Percentiles rank a stretch among this genome's conserved stretches.
These are phyloP conservation scores for Penstemon newberryi DNA, from an alignment of 257 asterid genomes.

Conservation along the genomic window DNA sequence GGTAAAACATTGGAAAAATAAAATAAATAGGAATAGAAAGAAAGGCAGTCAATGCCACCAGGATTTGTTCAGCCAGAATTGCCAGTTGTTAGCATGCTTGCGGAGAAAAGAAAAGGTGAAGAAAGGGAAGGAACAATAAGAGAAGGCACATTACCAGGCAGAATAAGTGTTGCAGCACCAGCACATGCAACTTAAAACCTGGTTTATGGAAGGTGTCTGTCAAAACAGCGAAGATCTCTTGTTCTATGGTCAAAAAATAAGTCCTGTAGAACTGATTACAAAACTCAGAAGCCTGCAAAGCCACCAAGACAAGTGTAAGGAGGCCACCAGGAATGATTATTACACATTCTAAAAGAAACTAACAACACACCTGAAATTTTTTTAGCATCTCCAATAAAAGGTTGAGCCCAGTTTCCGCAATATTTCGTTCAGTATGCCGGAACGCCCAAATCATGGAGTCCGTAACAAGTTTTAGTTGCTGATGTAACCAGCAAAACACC, in stretches of 20 bases:
- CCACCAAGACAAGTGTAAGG: slow-evolving; percentile 31
- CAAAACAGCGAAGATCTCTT: slow-evolving; percentile 91
- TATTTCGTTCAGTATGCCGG: slow-evolving; percentile 97
- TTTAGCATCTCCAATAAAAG: slow-evolving; percentile 87
- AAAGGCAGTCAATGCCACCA: not conserved
- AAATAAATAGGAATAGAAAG: not conserved
- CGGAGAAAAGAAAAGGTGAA: not conserved
- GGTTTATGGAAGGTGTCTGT: slow-evolving; percentile 96
- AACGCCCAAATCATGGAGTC: slow-evolving; percentile 99
- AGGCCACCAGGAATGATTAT: not conserved
- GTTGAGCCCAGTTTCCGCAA: slow-evolving; percentile 97
- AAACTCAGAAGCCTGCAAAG: slow-evolving; percentile 75
- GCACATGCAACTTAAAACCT: slow-evolving; percentile 91
- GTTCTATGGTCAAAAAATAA: slow-evolving; percentile 81
- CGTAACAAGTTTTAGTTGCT: slow-evolving; percentile 97
- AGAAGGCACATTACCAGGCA: slow-evolving; percentile 57
- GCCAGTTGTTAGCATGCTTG: slow-evolving; percentile 9
- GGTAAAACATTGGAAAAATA: slow-evolving; percentile 3
- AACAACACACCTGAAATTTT: slow-evolving; percentile 74
- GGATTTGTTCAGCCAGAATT: slow-evolving; percentile 17
- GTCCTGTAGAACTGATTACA: slow-evolving; percentile 84
- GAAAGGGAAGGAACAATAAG: not conserved
- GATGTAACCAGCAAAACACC: slow-evolving; percentile 30
- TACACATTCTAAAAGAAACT: not conserved
- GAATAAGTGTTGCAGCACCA: slow-evolving; percentile 81